Conservation (phyloP, 768 basidiomycete species). For the Brasilioporus rufonigricans region DNA sequence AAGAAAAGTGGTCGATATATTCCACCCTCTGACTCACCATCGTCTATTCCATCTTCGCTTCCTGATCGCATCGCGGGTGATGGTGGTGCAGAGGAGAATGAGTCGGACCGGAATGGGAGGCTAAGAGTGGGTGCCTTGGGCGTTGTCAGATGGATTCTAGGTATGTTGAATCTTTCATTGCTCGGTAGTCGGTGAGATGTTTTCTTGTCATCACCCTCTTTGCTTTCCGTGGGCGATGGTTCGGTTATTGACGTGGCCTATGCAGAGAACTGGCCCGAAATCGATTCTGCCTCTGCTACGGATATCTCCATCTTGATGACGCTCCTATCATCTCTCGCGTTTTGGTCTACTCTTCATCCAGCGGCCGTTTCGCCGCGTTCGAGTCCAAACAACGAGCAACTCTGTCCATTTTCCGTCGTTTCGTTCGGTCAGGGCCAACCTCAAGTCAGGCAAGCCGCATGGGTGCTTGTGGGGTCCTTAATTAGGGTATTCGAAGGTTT, state of each 20-base stretch:
- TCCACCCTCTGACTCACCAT: constrained; percentile 33
- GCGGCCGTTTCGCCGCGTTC: constrained; percentile 40
- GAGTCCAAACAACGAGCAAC: constrained; percentile 31
- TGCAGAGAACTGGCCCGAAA: constrained; percentile 17
- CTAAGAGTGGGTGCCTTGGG: constrained; percentile 69
- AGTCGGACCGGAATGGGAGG: constrained; percentile 66
- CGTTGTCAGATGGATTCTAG: constrained; percentile 58
- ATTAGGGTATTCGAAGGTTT: constrained; percentile 47
- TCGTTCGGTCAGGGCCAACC: constrained; percentile 64
- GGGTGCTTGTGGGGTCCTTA: constrained; percentile 52
- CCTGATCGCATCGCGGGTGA: constrained; percentile 22
- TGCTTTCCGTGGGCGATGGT: not conserved
- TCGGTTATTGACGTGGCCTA: not conserved
- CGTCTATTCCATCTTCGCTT: constrained; percentile 19
- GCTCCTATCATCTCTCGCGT: constrained; percentile 34
- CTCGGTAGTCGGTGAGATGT: not conserved
- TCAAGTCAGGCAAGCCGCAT: constrained; percentile 67
- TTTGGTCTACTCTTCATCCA: constrained; percentile 61
- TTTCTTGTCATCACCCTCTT: not conserved
- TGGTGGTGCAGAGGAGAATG: constrained; percentile 57
- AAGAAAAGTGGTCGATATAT: constrained; percentile 32
- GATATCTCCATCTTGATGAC: constrained; percentile 2
- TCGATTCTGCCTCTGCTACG: not conserved
- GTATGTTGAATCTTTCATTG: constrained; percentile 37
- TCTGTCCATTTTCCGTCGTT: constrained; percentile 14